Evolutionary conservation across 73 alveolate species (phyloP), one percentile per base, ranked within the genome.

Genomic region (Paramecium sonneborni): DNA sequence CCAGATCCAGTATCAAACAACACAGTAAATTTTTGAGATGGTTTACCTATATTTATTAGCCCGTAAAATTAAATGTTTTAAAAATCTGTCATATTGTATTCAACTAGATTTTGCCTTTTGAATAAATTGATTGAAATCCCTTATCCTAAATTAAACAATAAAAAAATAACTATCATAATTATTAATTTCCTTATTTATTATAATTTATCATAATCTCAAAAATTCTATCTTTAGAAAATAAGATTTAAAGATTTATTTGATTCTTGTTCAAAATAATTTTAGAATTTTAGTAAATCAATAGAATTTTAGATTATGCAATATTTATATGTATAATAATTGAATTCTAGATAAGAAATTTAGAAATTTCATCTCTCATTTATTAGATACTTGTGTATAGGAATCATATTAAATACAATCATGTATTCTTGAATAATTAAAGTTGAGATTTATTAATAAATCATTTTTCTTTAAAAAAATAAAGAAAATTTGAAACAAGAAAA

Each of bases 1-100:
- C 95, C 52, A 0, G 98, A 95, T 3, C 99, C 99, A 11, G 98
- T 96, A 88, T 96, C 99, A 72, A 92, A 93, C 21, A 97, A 48
- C 85, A 96, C 94, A 70, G 85, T 92, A 90, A 96, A 96, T 85
- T 85, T 55, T 94, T 97, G 97, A 14, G 94, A 94, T 10, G 97
- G 94, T 56, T 97, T 82, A 30, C 99, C 99, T 46, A 97, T 79
- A 55, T 92, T 28, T 38, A 94, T 39, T 84, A 79, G 85, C n/a
- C 97, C 97, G 67, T 62, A 94, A 88, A 92, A 94, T 85, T 92
- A 92, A 38, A 91, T 86, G 24, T 92, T 85, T 39, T 11, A 72
- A 85, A 72, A 94, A 85, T 94, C 88, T 2, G 87, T n/a, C 5
- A 74, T 2, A 39, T 74, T 74, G 32, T 12, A 23, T 26, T 62